Conservation (phyloP, 441 rosid genomes). For the Dalechampia spathulata region DNA sequence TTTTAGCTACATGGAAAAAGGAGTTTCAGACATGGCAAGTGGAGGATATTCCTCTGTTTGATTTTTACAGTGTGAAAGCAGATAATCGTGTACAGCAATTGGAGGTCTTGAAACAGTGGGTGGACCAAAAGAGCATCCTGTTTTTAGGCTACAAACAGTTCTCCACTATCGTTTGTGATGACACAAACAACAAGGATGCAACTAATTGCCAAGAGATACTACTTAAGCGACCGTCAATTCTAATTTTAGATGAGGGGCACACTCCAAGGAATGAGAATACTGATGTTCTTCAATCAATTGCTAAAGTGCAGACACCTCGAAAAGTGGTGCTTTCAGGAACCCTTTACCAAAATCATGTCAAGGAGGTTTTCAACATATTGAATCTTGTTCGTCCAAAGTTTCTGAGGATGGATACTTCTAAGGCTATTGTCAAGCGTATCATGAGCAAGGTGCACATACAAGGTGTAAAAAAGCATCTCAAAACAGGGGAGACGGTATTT, state of each 20-base stretch:
- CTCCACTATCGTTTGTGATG: slow-evolving; percentile 59
- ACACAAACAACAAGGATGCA: slow-evolving; percentile 20
- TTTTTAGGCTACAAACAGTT: slow-evolving; percentile 85
- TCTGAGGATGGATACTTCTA: slow-evolving; percentile 36
- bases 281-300: slow-evolving; percentile 59
- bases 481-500: slow-evolving; percentile 38
- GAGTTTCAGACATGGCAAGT: slow-evolving; percentile 78
- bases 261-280: slow-evolving; percentile 79
- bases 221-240: slow-evolving; percentile 59
- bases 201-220: slow-evolving; percentile 49
- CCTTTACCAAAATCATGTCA: slow-evolving; percentile 77
- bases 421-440: slow-evolving; percentile 39
- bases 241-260: slow-evolving; percentile 91
- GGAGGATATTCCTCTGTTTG: slow-evolving; percentile 57
- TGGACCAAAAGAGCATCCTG: slow-evolving; percentile 54
- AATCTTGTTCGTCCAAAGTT: slow-evolving; percentile 84
- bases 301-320: slow-evolving; percentile 63
- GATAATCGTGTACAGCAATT: slow-evolving; percentile 57
- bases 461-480: slow-evolving; percentile 35
- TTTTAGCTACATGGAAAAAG: slow-evolving; percentile 72
- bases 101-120: slow-evolving; percentile 62
- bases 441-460: slow-evolving; percentile 55
- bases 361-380: slow-evolving; percentile 77
- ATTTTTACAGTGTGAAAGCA: slow-evolving; percentile 66
- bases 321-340: slow-evolving; percentile 92